Base-by-base conservation (phyloP, 1,284 basidiomycete species). In the Fomitiporia mediterranea region DNA sequence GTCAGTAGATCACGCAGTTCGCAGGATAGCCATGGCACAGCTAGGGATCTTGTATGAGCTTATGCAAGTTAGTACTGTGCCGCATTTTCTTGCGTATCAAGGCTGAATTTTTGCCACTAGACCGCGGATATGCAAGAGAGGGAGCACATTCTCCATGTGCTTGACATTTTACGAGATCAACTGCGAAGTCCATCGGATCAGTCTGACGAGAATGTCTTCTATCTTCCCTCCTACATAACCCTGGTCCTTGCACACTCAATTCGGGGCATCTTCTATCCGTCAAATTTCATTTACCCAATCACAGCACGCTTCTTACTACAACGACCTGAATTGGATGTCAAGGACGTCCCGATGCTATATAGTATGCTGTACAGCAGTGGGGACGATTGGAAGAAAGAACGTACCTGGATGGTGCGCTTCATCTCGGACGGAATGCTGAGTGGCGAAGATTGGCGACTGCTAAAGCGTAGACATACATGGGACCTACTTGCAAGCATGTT, bases 371-470 rank as follows among this genome's bases (percentile, higher is more conserved):
- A 94, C 68, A 86, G 84, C 64, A 84, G 77, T 56, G 77, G 84
- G 1, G 84, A 85, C 42, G 85, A 89, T 28, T 91, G 89, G 83
- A 87, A 84, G 71, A 86, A 84, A 66, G 92, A 98, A 65, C 77
- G 93, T 19, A 76, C 77, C 1, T 98, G 94, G 94, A 94, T 98
- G 48, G 72, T 98, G 40, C 79, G 86, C 40, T 89, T 94, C 68
- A 71, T 98, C 35, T 76, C 85, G 0, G 92, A 96, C 63, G 90
- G 89, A 0, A 84, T 93, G 76, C 75, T 77, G 55, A 79, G 81
- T 34, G 74, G 74, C 0, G 77, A 81, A 54, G 94, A 97, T 64
- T 96, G 94, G 92, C 78, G 76, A 34, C 79, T 94, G 1, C 72
- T 95, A 58, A 85, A 84, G 64, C 76, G 91, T 43, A 72, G 94